These are phyloP conservation scores for Helianthus annuus DNA, from an alignment of 129 eudicot species.

Conservation along the genomic window HanXRQr2.0-SUNRISE NC_035449.2:20065213-20065712, in stretches of 20 bases:
- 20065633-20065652: slow-evolving; percentile 72
- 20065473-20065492: slow-evolving; percentile 74
- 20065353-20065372: slow-evolving; percentile 76
- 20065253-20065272: slow-evolving; percentile 47
- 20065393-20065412: slow-evolving; percentile 75
- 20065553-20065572: slow-evolving; percentile 66
- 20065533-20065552: slow-evolving; percentile 89
- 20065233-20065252: slow-evolving; percentile 65
- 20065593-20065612: slow-evolving; percentile 77
- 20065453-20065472: slow-evolving; percentile 80
- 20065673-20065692: slow-evolving; percentile 12
- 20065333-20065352: slow-evolving; percentile 58
- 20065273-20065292: slow-evolving; percentile 60
- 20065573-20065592: slow-evolving; percentile 83
- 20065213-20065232: slow-evolving; percentile 81
- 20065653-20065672: slow-evolving; percentile 8
- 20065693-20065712: background rate
- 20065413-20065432: slow-evolving; percentile 38
- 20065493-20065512: slow-evolving; percentile 59
- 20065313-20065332: slow-evolving; percentile 66
- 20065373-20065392: slow-evolving; percentile 96
- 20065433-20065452: slow-evolving; percentile 47
- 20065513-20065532: slow-evolving; percentile 67
- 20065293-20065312: slow-evolving; percentile 95
- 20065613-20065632: slow-evolving; percentile 74